Evolutionary conservation across 2,329 filamentous ascomycete genomes (phyloP), one percentile per base, ranked within the genome.

Genomic region (Lecanicillium sp.): DNA sequence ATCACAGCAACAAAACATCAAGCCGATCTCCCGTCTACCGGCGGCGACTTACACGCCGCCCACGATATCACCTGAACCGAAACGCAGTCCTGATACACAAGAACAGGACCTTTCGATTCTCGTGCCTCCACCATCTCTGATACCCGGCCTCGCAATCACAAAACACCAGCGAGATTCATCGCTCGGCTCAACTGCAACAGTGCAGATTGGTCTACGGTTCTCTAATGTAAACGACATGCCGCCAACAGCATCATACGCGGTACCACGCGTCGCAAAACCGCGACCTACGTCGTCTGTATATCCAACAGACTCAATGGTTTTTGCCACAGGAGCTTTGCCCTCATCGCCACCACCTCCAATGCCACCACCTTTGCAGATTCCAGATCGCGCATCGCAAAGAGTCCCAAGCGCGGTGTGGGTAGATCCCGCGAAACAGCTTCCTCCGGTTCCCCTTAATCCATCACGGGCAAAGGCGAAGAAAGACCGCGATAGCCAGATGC

Each of bases 191-290:
- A 75, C 75, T 9, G 79, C 79, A 17, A 85, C 80, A 1, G 80
- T 86, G 10, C 80, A 84, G 52, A 85, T 86, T 37, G 81, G 81
- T 2, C 65, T 86, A 13, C 73, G 81, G 10, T 66, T 86, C 40
- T 85, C 81, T 18, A 77, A 70, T 39, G 68, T 73, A 22, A 61
- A 69, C 12, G 71, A 76, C 45, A 66, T 75, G 44, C 58, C 62
- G 1, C 61, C 48, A 7, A 31, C 49, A 14, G 49, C 48, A 9
- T 44, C 55, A 4, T 40, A 27, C 33, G 19, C 35, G 28, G 27
- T 35, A 14, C 31, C 32, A 17, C 39, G 39, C 17, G 8, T 17
- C 12, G 29, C 39, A 20, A 37, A 29, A 14, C 39, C 36, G 5
- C 40, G 40, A 15, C 40, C 40, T 12, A 29, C 40, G 8, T 42